These are phyloP conservation scores for Fusarium concolor DNA, from an alignment of 2,329 filamentous ascomycete genomes.

Conservation along the genomic window DNA sequence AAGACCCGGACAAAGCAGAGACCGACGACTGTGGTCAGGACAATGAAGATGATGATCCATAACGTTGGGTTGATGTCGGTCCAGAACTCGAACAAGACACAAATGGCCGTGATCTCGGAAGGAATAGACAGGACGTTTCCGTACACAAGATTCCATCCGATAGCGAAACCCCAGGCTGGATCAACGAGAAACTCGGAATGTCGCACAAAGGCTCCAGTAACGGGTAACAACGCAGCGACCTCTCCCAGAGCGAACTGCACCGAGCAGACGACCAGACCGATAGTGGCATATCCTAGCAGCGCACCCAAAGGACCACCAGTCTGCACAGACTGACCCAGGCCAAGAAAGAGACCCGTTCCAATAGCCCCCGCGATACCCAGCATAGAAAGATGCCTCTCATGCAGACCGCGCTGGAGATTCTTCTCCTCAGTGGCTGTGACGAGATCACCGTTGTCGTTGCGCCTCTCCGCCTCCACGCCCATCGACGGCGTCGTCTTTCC, in stretches of 20 bases:
- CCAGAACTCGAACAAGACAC: conserved; percentile 55
- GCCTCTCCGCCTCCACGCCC: conserved; percentile 11
- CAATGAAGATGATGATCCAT: conserved; percentile 44
- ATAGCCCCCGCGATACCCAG: conserved; percentile 66
- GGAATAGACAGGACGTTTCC: conserved; percentile 63
- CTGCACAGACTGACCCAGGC: conserved; percentile 57
- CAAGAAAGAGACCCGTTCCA: conserved; percentile 53
- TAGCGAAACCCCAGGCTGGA: conserved; percentile 66
- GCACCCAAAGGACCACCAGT: conserved; percentile 54
- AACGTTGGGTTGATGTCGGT: conserved; percentile 47
- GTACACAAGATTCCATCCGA: conserved; percentile 64
- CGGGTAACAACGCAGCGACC: conserved; percentile 59
- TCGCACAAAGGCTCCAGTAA: conserved; percentile 62
- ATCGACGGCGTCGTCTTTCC: conserved; percentile 11
- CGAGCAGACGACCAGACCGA: conserved; percentile 61
- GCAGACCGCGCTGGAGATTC: conserved; percentile 43
- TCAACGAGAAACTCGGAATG: conserved; percentile 64
- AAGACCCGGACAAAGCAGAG: conserved; percentile 62
- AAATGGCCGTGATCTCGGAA: conserved; percentile 62
- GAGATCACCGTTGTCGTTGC: conserved; percentile 31
- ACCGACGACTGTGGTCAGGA: conserved; percentile 42
- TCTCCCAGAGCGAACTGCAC: conserved; percentile 64
- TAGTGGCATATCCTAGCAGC: conserved; percentile 58
- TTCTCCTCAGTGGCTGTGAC: conserved; percentile 41
- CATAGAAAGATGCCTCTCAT: conserved; percentile 58